Evolutionary conservation across 371 early-diverging fungal species (phyloP).

Genomic region (Lichtheimia hyalospora): DNA sequence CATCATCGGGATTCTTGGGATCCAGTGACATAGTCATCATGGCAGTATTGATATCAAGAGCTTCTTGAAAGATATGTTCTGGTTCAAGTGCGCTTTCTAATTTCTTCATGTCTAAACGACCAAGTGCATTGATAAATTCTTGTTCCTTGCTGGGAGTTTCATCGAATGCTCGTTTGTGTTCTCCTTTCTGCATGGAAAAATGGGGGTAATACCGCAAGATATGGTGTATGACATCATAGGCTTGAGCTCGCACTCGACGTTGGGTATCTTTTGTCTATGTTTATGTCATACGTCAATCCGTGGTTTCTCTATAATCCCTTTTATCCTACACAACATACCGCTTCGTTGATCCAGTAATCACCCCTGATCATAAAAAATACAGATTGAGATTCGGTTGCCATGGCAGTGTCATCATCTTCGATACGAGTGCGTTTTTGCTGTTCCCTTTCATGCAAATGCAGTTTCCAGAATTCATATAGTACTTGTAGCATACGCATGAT

Average conservation of each 20-base stretch:
- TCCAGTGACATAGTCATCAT: constrained; percentile 34
- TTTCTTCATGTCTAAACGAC: constrained; percentile 16
- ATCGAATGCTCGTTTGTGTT: constrained; percentile 4
- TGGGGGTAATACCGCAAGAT: constrained; percentile 1
- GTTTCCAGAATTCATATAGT: constrained; percentile 49
- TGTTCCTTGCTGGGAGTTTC: constrained; percentile 10
- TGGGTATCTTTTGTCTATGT: constrained; percentile 27
- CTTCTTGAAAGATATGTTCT: constrained; percentile 44
- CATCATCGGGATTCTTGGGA: constrained; percentile 11
- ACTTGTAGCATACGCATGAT: constrained; percentile 50
- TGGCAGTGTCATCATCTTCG: background rate
- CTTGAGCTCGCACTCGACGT: constrained; percentile 37
- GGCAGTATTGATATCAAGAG: constrained; percentile 37
- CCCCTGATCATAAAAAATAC: constrained; percentile 51
- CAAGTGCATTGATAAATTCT: constrained; percentile 20
- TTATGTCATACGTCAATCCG: background rate
- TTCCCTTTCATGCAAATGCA: constrained; percentile 34
- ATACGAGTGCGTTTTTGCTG: constrained; percentile 29
- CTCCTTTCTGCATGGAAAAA: background rate
- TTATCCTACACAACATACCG: constrained; percentile 22
- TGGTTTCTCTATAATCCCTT: background rate
- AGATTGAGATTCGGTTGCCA: constrained; percentile 15
- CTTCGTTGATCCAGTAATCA: constrained; percentile 51
- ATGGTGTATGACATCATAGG: constrained; percentile 20
- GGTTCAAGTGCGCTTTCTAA: constrained; percentile 28